These are phyloP conservation scores for Arachis stenosperma DNA, from an alignment of 306 rosid genomes.

Conservation along the genomic window DNA sequence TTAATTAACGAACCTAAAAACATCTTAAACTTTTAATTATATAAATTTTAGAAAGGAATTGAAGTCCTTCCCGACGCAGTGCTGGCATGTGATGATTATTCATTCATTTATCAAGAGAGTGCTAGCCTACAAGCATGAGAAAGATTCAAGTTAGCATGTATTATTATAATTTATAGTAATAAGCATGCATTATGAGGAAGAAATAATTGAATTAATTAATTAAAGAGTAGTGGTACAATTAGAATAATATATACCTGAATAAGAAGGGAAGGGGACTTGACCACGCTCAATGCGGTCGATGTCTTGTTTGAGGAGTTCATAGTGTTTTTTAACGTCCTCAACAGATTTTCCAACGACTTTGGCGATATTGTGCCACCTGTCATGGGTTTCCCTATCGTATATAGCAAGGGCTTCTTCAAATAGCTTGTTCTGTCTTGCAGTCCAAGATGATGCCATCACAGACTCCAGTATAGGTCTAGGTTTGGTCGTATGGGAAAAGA, in stretches of 20 bases:
- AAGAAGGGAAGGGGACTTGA: slow-evolving; percentile 60
- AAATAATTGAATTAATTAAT: too few species aligned
- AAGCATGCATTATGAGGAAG: too few species aligned
- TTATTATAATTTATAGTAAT: too few species aligned
- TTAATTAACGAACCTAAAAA: background rate
- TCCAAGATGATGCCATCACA: slow-evolving; percentile 71
- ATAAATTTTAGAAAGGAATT: slow-evolving; percentile 14
- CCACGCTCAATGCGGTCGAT: slow-evolving; percentile 68
- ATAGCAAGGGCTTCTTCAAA: slow-evolving; percentile 78
- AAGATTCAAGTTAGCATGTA: background rate
- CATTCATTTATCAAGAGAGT: background rate
- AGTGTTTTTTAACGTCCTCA: slow-evolving; percentile 76
- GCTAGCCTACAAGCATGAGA: slow-evolving; percentile 32
- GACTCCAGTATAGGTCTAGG: too few species aligned
- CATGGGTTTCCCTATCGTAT: slow-evolving; percentile 72
- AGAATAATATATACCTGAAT: background rate
- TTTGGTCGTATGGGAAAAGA: too few species aligned
- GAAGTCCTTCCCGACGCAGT: background rate
- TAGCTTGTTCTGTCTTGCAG: slow-evolving; percentile 61
- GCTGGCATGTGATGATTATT: background rate
- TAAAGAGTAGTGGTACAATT: too few species aligned
- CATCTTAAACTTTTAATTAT: too few species aligned
- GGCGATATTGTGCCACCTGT: slow-evolving; percentile 84
- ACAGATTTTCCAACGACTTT: slow-evolving; percentile 69
- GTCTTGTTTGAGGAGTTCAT: slow-evolving; percentile 75